Conservation (phyloP, 805 yeast genomes). For the Vanderwaltozyma verrucispora region DNA sequence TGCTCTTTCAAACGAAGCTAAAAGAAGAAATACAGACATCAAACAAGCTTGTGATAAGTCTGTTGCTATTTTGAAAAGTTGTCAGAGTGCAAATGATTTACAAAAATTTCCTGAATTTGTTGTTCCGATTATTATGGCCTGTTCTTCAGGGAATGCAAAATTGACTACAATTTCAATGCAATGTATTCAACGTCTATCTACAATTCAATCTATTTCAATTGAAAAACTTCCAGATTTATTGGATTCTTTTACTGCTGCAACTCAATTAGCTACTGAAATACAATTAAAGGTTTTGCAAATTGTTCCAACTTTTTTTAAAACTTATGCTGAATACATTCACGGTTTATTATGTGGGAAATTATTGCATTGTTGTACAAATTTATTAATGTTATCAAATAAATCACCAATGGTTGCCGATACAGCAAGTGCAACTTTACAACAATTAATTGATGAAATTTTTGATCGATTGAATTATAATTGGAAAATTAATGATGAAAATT, state of each 20-base stretch:
- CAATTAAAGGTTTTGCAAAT: slow-evolving; percentile 81
- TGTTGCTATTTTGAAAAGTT: slow-evolving; percentile 34
- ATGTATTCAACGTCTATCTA: slow-evolving; percentile 52
- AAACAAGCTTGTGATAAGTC: slow-evolving; percentile 48
- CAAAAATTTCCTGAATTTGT: slow-evolving; percentile 43
- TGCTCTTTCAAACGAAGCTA: slow-evolving; percentile 55
- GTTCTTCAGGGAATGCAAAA: slow-evolving; percentile 66
- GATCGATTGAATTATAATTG: slow-evolving; percentile 40
- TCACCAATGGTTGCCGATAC: slow-evolving; percentile 75
- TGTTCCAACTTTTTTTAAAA: slow-evolving; percentile 63
- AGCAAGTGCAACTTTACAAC: slow-evolving; percentile 89
- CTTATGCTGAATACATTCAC: slow-evolving; percentile 44
- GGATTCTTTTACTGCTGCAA: slow-evolving; percentile 60
- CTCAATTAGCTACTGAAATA: slow-evolving; percentile 66
- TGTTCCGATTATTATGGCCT: slow-evolving; percentile 61
- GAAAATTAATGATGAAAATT: slow-evolving; percentile 22
- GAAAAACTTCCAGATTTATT: slow-evolving; percentile 45
- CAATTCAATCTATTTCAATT: slow-evolving; percentile 43
- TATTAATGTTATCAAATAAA: slow-evolving; percentile 57
- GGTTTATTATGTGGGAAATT: slow-evolving; percentile 49
- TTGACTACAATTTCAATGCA: slow-evolving; percentile 63
- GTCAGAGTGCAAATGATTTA: slow-evolving; percentile 26
- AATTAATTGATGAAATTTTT: slow-evolving; percentile 65
- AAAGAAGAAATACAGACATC: slow-evolving; percentile 61
- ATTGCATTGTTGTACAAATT: slow-evolving; percentile 53